Conservation (phyloP, 1,284 basidiomycete genomes). For the Ceratobasidium sp. region DNA sequence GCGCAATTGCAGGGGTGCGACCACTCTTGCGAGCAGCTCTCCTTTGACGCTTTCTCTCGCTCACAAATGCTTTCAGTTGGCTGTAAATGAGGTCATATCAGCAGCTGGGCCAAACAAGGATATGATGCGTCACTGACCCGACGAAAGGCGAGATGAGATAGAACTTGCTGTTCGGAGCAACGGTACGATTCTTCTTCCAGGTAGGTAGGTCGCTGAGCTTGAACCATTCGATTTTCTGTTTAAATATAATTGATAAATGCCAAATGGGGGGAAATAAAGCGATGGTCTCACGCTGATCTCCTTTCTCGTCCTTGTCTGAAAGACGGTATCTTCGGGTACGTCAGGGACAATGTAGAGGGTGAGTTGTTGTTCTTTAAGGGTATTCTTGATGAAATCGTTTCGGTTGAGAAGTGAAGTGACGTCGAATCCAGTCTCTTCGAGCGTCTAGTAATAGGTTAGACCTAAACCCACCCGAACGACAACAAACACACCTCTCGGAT, state of each 20-base stretch:
- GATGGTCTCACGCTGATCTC: constrained; percentile 88
- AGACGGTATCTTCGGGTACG: constrained; percentile 87
- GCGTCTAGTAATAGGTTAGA: constrained; percentile 56
- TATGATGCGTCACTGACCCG: constrained; percentile 61
- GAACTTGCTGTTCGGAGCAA: constrained; percentile 71
- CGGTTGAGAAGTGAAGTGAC: constrained; percentile 72
- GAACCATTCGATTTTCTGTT: constrained; percentile 97
- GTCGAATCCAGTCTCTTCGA: constrained; percentile 94
- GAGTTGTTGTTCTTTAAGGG: constrained; percentile 87
- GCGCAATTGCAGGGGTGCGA: constrained; percentile 13
- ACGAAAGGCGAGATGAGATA: constrained; percentile 97
- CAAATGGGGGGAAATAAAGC: constrained; percentile 1
- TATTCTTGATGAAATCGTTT: constrained; percentile 80
- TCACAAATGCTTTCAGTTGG: constrained; percentile 69
- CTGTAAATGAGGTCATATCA: constrained; percentile 52
- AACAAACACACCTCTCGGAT: constrained; percentile 76
- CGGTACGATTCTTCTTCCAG: constrained; percentile 74
- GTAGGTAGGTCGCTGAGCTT: constrained; percentile 87
- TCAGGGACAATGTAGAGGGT: constrained; percentile 91
- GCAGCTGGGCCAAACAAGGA: constrained; percentile 39
- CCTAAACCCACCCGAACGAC: constrained; percentile 16
- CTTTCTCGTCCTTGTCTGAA: constrained; percentile 94
- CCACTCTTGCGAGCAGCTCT: constrained; percentile 43
- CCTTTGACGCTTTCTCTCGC: constrained; percentile 49
- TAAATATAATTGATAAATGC: constrained; percentile 16